phyloP scores from a whole-genome alignment of 148 eudicot species.

The Hydrangea macrophylla region DNA sequence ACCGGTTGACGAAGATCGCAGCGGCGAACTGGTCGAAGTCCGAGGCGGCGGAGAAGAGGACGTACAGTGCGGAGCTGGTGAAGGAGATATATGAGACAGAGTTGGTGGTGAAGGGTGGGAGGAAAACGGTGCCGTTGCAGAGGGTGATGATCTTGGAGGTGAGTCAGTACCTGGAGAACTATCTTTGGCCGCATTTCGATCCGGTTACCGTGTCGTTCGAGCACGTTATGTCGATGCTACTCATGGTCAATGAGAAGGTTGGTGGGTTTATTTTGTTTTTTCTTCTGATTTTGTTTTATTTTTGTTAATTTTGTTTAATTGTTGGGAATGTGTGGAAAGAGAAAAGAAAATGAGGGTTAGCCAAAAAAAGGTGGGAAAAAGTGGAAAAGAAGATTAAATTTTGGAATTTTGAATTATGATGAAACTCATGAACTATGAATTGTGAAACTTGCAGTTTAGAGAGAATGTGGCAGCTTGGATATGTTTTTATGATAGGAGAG shows the following conservation, averaged over 20 bases:
- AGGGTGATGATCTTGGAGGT: constrained; percentile 95
- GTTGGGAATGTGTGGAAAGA: not conserved
- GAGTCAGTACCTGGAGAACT: constrained; percentile 96
- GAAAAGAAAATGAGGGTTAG: not conserved
- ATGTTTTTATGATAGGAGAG: constrained; percentile 78
- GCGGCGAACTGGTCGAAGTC: constrained; percentile 58
- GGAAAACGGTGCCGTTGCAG: constrained; percentile 77
- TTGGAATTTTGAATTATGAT: not conserved
- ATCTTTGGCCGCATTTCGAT: constrained; percentile 81
- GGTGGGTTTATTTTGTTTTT: not conserved
- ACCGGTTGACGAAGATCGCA: constrained; percentile 78
- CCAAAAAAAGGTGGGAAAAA: not conserved
- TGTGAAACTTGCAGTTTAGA: constrained; percentile 65
- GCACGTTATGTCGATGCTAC: constrained; percentile 92
- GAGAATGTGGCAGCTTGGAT: constrained; percentile 98
- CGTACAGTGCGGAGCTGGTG: constrained; percentile 62
- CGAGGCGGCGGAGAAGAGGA: constrained; percentile 24
- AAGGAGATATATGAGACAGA: constrained; percentile 82
- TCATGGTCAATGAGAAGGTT: constrained; percentile 98
- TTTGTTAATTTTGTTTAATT: not conserved
- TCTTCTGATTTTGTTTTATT: not conserved
- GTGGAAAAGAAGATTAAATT: not conserved
- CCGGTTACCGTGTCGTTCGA: constrained; percentile 60
- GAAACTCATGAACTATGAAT: not conserved
- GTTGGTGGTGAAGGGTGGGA: constrained; percentile 50